Conservation (phyloP, 257 asterid species). For the Solanum pimpinellifolium region DNA sequence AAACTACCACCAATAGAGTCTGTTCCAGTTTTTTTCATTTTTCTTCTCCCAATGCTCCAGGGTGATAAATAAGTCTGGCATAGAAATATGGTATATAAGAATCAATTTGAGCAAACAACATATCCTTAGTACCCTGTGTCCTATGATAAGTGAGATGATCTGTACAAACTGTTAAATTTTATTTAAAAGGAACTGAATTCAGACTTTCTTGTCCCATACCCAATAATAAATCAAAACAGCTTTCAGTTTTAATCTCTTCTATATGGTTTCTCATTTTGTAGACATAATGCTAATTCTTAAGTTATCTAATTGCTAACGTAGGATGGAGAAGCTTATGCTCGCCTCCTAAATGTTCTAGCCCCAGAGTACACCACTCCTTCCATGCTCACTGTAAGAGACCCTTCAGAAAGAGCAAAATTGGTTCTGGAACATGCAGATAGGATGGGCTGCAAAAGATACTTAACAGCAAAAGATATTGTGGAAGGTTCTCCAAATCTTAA, state of each 20-base stretch:
- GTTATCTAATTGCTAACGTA: constrained; percentile 16
- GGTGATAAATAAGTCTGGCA: neutral
- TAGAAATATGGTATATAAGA: neutral
- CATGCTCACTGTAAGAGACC: constrained; percentile 57
- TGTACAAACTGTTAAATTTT: neutral
- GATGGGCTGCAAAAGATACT: constrained; percentile 73
- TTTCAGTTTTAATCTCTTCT: neutral
- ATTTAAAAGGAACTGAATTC: neutral
- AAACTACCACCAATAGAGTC: neutral
- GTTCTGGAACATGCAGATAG: constrained; percentile 89
- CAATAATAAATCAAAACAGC: neutral
- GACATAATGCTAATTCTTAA: neutral
- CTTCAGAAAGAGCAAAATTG: constrained; percentile 72
- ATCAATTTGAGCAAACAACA: neutral
- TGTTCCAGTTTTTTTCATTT: neutral
- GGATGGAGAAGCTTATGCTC: constrained; percentile 96
- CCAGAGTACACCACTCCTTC: constrained; percentile 64
- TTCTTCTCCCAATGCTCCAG: neutral
- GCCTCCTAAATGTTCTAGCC: constrained; percentile 82
- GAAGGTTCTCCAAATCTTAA: constrained; percentile 83
- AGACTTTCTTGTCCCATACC: neutral
- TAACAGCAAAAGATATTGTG: constrained; percentile 77
- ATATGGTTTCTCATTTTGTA: neutral
- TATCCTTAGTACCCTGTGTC: neutral
- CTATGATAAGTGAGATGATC: neutral